These are phyloP conservation scores for Hydnum rufescens DNA, from an alignment of 768 basidiomycete genomes.

Conservation along the genomic window DNA sequence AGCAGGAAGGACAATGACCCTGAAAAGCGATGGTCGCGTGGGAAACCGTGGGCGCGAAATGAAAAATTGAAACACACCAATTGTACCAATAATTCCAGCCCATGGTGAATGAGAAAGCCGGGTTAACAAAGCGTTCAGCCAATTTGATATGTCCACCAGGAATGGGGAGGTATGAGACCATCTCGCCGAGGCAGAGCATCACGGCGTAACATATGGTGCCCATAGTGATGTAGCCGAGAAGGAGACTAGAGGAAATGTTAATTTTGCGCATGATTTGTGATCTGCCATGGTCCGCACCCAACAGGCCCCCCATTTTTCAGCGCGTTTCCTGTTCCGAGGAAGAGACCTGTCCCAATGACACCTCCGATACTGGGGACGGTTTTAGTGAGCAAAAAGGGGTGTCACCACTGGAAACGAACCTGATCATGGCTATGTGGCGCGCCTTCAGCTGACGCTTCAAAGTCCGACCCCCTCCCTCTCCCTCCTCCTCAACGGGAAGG, in stretches of 20 bases:
- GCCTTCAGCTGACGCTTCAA: background rate
- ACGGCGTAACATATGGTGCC: constrained; percentile 31
- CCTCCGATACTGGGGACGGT: constrained; percentile 2
- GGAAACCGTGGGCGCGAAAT: background rate
- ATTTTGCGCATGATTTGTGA: background rate
- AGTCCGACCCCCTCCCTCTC: background rate
- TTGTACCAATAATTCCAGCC: constrained; percentile 16
- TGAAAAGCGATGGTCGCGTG: background rate
- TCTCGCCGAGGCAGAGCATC: constrained; percentile 31
- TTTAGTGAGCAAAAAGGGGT: background rate
- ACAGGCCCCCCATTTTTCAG: background rate
- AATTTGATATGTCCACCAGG: constrained; percentile 37
- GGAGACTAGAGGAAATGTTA: background rate
- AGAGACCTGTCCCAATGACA: constrained; percentile 4
- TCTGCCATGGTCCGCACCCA: background rate
- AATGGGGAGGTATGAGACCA: constrained; percentile 61
- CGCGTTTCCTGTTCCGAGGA: background rate
- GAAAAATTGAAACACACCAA: constrained; percentile 12
- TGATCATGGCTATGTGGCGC: constrained; percentile 1
- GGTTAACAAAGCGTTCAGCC: constrained; percentile 66
- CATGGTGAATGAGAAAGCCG: constrained; percentile 39
- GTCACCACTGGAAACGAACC: background rate
- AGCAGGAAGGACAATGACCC: constrained; percentile 17
- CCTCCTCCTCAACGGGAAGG: background rate
- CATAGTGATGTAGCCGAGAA: constrained; percentile 1